These are phyloP conservation scores for Sporothrix variecibatus DNA, from an alignment of 2,329 filamentous ascomycete genomes.

Conservation along the genomic window DNA sequence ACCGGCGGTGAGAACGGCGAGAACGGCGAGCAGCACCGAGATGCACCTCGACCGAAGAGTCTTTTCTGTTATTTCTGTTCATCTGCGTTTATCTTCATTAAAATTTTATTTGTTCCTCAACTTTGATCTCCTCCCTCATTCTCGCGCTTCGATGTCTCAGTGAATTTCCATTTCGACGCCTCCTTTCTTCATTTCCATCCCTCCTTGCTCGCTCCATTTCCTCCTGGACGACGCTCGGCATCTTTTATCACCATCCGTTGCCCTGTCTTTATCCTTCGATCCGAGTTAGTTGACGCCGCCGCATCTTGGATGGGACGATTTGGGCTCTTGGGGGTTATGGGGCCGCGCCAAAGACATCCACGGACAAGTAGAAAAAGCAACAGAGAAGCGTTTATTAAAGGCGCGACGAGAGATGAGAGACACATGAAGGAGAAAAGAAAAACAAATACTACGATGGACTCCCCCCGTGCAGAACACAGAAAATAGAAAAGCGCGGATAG, in stretches of 20 bases:
- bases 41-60: not conserved
- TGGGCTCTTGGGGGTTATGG: not conserved
- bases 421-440: not conserved
- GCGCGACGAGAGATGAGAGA: not conserved
- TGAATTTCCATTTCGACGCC: not conserved
- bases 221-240: not conserved
- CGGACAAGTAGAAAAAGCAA: not conserved
- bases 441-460: not conserved
- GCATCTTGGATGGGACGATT: not conserved
- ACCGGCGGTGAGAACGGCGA: conserved; percentile 1
- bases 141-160: not conserved
- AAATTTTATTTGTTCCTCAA: not conserved
- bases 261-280: not conserved
- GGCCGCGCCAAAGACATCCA: conserved; percentile 2
- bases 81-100: not conserved
- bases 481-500: not conserved
- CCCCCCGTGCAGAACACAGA: not conserved
- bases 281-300: not conserved
- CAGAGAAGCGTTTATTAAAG: not conserved
- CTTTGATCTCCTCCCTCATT: not conserved
- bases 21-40: not conserved
- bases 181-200: not conserved
- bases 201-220: not conserved
- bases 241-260: not conserved
- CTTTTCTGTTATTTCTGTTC: not conserved